These are phyloP conservation scores for Sugiyamaella xylanicola DNA, from an alignment of 1,139 yeast species.

Conservation along the genomic window DNA sequence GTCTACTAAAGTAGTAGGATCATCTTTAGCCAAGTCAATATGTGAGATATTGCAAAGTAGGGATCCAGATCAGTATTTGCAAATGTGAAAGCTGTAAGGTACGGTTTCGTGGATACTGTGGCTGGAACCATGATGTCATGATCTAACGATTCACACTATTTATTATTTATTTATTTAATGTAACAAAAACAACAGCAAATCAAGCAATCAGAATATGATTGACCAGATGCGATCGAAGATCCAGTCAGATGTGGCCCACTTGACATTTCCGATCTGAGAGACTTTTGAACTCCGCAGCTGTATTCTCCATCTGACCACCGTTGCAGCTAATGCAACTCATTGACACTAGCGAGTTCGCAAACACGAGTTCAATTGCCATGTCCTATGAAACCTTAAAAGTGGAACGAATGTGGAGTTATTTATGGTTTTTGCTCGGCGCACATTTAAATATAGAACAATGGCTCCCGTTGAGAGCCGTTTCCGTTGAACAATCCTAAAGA, in stretches of 20 bases:
- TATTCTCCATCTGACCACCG: neutral
- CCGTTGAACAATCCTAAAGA: neutral
- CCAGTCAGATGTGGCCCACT: neutral
- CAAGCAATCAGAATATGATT: no score
- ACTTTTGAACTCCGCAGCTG: neutral
- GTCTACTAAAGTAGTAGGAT: constrained; percentile 25
- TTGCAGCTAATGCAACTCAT: no score
- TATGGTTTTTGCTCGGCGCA: neutral
- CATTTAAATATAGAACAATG: neutral
- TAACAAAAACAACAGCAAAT: neutral
- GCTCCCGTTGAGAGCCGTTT: neutral
- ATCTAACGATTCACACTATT: neutral
- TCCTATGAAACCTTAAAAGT: no score
- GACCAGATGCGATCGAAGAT: neutral
- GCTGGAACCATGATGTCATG: neutral
- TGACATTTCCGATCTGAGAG: neutral
- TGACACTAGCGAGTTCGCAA: no score
- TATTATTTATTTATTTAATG: constrained; percentile 6
- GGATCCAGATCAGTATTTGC: constrained; percentile 28
- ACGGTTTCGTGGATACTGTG: neutral
- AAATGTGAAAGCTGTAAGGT: neutral
- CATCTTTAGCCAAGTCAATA: constrained; percentile 29
- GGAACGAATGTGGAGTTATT: no score
- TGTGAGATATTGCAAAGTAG: constrained; percentile 27
- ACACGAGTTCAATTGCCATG: no score